Evolutionary conservation across 2,329 filamentous ascomycete species (phyloP).

Genomic region (Fusarium buxicola): DNA sequence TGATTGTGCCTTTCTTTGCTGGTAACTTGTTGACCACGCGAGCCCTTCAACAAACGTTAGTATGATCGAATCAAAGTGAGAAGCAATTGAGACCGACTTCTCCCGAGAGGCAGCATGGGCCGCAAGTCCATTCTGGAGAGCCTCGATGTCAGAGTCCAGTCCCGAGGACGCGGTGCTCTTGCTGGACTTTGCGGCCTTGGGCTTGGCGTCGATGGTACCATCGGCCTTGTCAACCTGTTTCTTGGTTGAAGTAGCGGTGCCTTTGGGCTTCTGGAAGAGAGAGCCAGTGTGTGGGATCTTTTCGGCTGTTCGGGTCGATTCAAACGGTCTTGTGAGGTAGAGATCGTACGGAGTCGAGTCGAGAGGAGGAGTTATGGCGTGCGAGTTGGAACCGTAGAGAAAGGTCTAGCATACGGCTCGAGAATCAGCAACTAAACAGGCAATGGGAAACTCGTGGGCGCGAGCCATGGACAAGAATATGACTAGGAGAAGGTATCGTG

Average conservation of each 20-base stretch:
- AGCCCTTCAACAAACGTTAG: constrained; percentile 49
- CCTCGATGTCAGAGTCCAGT: constrained; percentile 62
- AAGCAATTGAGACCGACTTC: constrained; percentile 48
- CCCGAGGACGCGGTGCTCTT: constrained; percentile 55
- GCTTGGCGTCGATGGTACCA: constrained; percentile 48
- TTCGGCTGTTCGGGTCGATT: constrained; percentile 59
- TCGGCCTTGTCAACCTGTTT: constrained; percentile 46
- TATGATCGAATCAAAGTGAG: constrained; percentile 25
- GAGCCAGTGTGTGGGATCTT: constrained; percentile 64
- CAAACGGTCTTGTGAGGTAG: constrained; percentile 65
- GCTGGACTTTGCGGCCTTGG: constrained; percentile 47
- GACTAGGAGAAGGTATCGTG: neutral
- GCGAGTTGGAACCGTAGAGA: constrained; percentile 63
- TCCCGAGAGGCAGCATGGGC: constrained; percentile 52
- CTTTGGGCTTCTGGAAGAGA: constrained; percentile 58
- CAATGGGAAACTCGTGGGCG: neutral
- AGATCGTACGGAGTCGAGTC: constrained; percentile 66
- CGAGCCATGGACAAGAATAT: neutral
- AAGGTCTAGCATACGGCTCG: constrained; percentile 57
- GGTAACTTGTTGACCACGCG: constrained; percentile 52
- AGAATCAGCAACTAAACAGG: constrained; percentile 30
- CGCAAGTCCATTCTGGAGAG: constrained; percentile 58
- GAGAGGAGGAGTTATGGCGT: constrained; percentile 58
- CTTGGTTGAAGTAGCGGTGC: constrained; percentile 31
- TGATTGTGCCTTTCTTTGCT: constrained; percentile 50